Base-by-base conservation (phyloP, 140 eudicot species). In the Stevia rebaudiana region DNA sequence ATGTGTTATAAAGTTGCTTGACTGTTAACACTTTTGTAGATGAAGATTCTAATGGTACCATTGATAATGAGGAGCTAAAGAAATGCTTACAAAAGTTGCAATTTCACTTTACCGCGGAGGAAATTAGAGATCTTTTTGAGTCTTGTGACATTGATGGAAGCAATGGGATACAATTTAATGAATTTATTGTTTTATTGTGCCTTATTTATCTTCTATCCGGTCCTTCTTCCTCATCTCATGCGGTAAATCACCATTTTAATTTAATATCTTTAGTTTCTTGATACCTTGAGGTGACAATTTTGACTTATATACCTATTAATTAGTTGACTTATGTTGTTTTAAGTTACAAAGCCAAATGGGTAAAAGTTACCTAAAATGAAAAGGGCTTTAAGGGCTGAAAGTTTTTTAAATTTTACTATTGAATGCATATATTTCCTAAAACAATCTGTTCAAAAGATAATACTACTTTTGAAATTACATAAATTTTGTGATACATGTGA, bases 171-270 rank as follows among this genome's bases (percentile, higher is more conserved):
- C 83, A 88, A 46, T 82, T 79, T 36, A 79, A 87, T 11, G 95
- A 87, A 80, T 87, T 87, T 31, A 80, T 82, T 54, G 84, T 84
- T 72, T 81, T 87, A 61, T 61, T 87, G 44, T 87, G 94, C 65
- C 94, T 84, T 43, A 73, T 69, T 75, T 80, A 87, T 76, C 76
- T 79, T 62, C 75, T 82, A 22, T 56, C 53, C 40, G 84, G 84
- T 48, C 83, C 80, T 71, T 72, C 88, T 6, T 35, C 78, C 70
- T 68, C 88, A 11, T 46, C 81, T 55, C 50, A 81, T 22, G 65
- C 59, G 25, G 86, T 68, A 70, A 61, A 12, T 25, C 16, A 18
- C 21, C 6, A 8, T 18, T 25, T 8, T 40, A 16, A 43, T 24
- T 46, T 39, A 13, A 36, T 6, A 6, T 31, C 33, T 61, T 63